phyloP scores from a whole-genome alignment of 139 green algal genomes.

The Protoeuglena noctilucae region DNA sequence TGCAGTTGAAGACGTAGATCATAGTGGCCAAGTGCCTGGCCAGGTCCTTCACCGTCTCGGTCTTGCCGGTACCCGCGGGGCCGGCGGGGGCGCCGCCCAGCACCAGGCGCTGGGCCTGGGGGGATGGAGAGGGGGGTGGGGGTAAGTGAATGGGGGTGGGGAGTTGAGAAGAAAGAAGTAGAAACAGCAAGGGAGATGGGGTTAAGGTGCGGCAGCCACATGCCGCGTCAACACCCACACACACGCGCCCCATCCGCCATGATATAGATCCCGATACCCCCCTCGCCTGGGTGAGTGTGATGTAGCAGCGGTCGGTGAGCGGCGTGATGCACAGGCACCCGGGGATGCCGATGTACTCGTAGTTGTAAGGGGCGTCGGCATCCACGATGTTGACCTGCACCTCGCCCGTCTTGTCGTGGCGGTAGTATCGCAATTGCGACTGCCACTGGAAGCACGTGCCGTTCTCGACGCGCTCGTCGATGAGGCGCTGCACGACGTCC shows the following conservation, averaged over 20 bases:
- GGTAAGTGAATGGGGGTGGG: no score
- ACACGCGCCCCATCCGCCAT: no score
- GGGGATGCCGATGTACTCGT: constrained; percentile 87
- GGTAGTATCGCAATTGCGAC: constrained; percentile 60
- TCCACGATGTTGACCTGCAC: constrained; percentile 72
- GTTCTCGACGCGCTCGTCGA: constrained; percentile 64
- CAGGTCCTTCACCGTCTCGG: constrained; percentile 79
- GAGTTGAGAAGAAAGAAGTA: no score
- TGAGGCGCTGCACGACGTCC: constrained; percentile 70
- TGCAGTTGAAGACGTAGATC: constrained; percentile 93
- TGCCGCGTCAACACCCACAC: no score
- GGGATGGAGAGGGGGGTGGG: constrained; percentile 21
- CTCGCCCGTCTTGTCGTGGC: constrained; percentile 56
- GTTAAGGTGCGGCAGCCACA: no score
- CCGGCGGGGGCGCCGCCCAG: constrained; percentile 19
- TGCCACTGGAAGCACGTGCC: constrained; percentile 35
- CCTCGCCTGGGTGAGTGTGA: constrained; percentile 84
- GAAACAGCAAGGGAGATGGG: no score
- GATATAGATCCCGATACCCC: no score
- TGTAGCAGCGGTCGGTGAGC: constrained; percentile 88
- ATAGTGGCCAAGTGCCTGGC: constrained; percentile 60
- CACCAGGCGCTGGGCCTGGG: constrained; percentile 15
- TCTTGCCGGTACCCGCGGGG: constrained; percentile 73
- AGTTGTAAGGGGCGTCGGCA: constrained; percentile 70
- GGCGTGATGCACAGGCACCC: constrained; percentile 90